phyloP scores from a whole-genome alignment of 305 asterid genomes.

The Fraxinus paxiana region DNA sequence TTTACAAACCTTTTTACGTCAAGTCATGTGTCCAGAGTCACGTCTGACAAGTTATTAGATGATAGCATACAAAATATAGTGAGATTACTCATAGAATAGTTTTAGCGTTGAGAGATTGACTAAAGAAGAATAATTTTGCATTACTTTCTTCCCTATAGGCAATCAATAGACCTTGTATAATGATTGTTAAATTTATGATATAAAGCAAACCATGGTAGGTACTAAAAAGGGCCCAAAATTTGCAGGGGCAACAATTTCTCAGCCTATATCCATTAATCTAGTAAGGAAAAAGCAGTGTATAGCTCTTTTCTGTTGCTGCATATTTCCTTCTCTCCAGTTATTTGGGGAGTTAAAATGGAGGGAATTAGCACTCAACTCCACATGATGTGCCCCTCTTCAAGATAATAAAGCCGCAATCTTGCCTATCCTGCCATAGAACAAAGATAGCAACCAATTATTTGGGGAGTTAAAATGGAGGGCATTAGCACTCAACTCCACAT shows the following conservation, averaged over 20 bases:
- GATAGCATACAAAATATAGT: neutral
- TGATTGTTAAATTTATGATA: neutral
- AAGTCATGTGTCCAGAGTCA: neutral
- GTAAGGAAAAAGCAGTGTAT: neutral
- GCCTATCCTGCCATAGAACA: neutral
- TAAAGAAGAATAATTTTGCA: neutral
- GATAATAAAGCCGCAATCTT: neutral
- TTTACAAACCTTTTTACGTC: neutral
- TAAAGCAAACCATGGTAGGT: neutral
- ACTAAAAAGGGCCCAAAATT: neutral
- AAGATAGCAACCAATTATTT: neutral
- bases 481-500: neutral
- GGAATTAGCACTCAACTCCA: neutral
- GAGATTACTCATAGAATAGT: neutral
- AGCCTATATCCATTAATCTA: neutral
- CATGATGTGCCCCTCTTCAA: neutral
- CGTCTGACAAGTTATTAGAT: neutral
- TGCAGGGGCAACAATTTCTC: neutral
- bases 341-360: neutral
- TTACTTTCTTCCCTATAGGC: neutral
- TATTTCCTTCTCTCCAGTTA: neutral
- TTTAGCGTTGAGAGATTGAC: neutral
- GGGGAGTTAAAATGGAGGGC: neutral
- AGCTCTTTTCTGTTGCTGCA: neutral
- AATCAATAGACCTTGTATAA: neutral